Conservation (phyloP, 352 stramenopile species). For the Bremia lactucae region DNA sequence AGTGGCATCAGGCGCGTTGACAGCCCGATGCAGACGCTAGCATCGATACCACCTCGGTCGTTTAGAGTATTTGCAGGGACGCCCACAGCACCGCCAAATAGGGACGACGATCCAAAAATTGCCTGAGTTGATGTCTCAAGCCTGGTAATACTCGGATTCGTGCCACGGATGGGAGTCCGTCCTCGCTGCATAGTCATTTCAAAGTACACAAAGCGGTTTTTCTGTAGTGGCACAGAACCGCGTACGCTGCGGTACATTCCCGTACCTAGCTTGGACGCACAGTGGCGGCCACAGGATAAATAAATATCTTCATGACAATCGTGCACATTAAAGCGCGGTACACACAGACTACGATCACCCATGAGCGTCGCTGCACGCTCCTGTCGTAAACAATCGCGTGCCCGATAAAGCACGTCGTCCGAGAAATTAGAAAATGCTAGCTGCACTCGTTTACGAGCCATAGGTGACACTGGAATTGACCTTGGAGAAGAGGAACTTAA, state of each 20-base stretch:
- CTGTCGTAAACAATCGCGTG: conserved; percentile 59
- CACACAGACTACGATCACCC: conserved; percentile 37
- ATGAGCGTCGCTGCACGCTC: conserved; percentile 63
- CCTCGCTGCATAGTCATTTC: conserved; percentile 65
- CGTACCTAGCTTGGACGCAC: conserved; percentile 54
- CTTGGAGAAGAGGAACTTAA: conserved; percentile 52
- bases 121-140: conserved; percentile 9
- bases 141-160: conserved; percentile 6
- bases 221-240: conserved; percentile 42
- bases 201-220: conserved; percentile 76
- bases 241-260: conserved; percentile 80
- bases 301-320: conserved; percentile 82
- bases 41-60: conserved; percentile 24
- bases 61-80: conserved; percentile 2
- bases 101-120: conserved; percentile 2
- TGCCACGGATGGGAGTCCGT: conserved; percentile 20
- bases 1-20: conserved; percentile 65
- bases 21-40: conserved; percentile 71
- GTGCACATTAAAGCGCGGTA: conserved; percentile 65
- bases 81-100: background rate
- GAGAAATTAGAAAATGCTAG: conserved; percentile 76
- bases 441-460: conserved; percentile 58
- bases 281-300: conserved; percentile 76
- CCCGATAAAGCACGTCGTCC: conserved; percentile 77
- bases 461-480: conserved; percentile 76